Evolutionary conservation across 2,329 filamentous ascomycete genomes (phyloP).

Genomic region (Cladosporium sp.): DNA sequence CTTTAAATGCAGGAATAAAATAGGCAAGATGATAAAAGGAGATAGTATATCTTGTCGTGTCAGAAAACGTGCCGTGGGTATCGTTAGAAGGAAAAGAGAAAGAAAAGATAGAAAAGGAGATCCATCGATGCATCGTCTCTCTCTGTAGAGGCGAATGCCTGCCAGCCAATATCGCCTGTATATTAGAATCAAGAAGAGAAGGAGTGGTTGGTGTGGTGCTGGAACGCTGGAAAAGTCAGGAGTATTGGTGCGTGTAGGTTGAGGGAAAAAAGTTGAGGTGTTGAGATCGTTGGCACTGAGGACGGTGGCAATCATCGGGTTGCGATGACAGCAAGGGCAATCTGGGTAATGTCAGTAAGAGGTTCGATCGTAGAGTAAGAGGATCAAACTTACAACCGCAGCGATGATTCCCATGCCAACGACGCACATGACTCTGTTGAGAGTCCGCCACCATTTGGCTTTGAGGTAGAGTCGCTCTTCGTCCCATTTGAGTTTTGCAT

Average conservation of each 20-base stretch:
- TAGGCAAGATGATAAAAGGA: not conserved
- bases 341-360: conserved; percentile 19
- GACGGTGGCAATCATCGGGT: conserved; percentile 17
- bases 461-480: conserved; percentile 31
- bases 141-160: not conserved
- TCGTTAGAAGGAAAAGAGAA: not conserved
- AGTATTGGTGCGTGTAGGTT: too few relatives aligned
- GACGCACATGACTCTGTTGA: conserved; percentile 36
- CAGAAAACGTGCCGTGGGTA: conserved; percentile 2
- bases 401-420: conserved; percentile 33
- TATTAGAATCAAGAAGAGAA: not conserved
- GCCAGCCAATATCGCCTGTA: not conserved
- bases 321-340: conserved; percentile 33
- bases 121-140: conserved; percentile 5
- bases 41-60: not conserved
- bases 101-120: not conserved
- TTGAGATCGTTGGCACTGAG: too few relatives aligned
- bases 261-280: too few relatives aligned
- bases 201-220: not conserved
- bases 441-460: conserved; percentile 34
- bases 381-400: conserved; percentile 29
- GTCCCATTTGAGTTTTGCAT: conserved; percentile 27
- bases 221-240: too few relatives aligned
- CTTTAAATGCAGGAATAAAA: not conserved
- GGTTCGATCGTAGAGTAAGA: not conserved